Evolutionary conservation across 1,284 basidiomycete genomes (phyloP).

Genomic region (Naganishia albida): DNA sequence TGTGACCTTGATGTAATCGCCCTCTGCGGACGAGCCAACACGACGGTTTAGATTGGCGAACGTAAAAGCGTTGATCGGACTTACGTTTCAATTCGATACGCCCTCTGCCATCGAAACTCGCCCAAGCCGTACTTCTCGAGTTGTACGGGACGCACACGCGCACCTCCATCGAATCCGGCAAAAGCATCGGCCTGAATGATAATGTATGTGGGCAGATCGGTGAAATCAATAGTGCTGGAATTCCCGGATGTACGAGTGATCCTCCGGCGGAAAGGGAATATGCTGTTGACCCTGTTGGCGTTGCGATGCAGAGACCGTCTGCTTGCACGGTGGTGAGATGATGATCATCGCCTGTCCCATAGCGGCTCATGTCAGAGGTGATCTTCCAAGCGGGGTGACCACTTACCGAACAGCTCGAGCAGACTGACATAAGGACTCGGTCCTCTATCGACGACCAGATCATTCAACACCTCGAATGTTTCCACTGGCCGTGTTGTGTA

Average conservation of each 20-base stretch:
- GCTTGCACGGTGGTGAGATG: constrained; percentile 99
- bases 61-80: constrained; percentile 48
- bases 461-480: constrained; percentile 97
- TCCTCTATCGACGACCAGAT: constrained; percentile 95
- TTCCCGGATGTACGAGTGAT: constrained; percentile 95
- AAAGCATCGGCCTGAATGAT: constrained; percentile 96
- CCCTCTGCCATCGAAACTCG: constrained; percentile 95
- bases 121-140: constrained; percentile 97
- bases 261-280: constrained; percentile 99
- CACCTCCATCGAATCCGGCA: constrained; percentile 98
- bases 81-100: constrained; percentile 90
- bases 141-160: constrained; percentile 98
- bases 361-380: background rate
- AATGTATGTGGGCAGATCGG: constrained; percentile 99
- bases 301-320: constrained; percentile 93
- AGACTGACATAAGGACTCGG: constrained; percentile 97
- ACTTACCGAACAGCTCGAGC: constrained; percentile 90
- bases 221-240: constrained; percentile 92
- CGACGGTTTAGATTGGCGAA: background rate
- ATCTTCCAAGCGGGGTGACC: background rate
- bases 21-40: constrained; percentile 64
- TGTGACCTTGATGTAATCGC: constrained; percentile 98
- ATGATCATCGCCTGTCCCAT: constrained; percentile 83
- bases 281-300: constrained; percentile 96
- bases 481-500: constrained; percentile 93